phyloP scores from a whole-genome alignment of 805 yeast species.

The Saturnispora mendoncae region DNA sequence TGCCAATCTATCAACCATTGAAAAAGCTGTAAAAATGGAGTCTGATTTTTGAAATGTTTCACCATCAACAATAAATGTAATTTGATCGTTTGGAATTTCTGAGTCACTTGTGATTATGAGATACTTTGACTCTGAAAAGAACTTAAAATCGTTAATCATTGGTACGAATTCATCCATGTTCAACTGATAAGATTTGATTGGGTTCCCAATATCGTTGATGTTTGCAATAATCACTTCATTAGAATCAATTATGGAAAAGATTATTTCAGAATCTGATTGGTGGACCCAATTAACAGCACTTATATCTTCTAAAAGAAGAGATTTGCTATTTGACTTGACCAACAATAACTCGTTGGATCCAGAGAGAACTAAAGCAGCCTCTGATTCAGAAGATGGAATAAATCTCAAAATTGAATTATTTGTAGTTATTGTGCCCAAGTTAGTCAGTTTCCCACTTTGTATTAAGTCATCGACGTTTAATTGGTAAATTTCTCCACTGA shows the following conservation, averaged over 20 bases:
- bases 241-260: not conserved
- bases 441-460: slow-evolving; percentile 2
- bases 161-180: slow-evolving; percentile 13
- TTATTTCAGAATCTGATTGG: slow-evolving; percentile 2
- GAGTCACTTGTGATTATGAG: slow-evolving; percentile 6
- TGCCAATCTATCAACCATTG: slow-evolving; percentile 19
- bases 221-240: slow-evolving; percentile 1
- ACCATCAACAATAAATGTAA: not conserved
- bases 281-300: slow-evolving; percentile 13
- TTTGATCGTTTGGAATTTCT: slow-evolving; percentile 3
- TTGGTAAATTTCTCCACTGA: slow-evolving; percentile 7
- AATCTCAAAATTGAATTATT: slow-evolving; percentile 6
- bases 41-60: not conserved
- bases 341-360: slow-evolving; percentile 7
- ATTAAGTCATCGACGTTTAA: slow-evolving; percentile 7
- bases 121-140: slow-evolving; percentile 3
- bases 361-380: not conserved
- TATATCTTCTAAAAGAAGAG: slow-evolving; percentile 1
- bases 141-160: slow-evolving; percentile 6
- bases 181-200: slow-evolving; percentile 12
- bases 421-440: slow-evolving; percentile 2
- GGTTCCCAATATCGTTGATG: slow-evolving; percentile 2
- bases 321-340: slow-evolving; percentile 5
- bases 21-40: slow-evolving; percentile 9
- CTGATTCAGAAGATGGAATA: slow-evolving; percentile 6